Percentiles rank a stretch among this genome's conserved stretches.
These are phyloP conservation scores for Exophiala mesophila DNA, from an alignment of 2,329 filamentous ascomycete genomes.

Conservation along the genomic window DNA sequence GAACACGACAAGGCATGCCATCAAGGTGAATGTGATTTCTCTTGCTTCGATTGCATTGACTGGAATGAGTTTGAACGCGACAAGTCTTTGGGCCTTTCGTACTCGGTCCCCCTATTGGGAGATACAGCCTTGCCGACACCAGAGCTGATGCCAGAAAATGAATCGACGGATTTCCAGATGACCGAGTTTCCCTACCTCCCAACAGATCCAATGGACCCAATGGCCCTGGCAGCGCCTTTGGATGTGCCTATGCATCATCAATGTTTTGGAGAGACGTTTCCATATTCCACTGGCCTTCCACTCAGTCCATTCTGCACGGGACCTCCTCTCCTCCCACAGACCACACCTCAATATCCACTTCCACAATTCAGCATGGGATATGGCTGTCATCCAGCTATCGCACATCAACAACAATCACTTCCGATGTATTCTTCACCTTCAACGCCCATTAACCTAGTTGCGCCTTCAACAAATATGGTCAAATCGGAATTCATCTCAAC, in stretches of 20 bases:
- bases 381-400: slow-evolving; percentile 22
- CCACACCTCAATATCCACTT: slow-evolving; percentile 14
- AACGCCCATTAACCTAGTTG: not conserved
- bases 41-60: slow-evolving; percentile 26
- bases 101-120: slow-evolving; percentile 18
- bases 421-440: not conserved
- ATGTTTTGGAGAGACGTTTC: slow-evolving; percentile 14
- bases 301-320: slow-evolving; percentile 17
- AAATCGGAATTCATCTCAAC: not conserved
- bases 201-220: slow-evolving; percentile 1
- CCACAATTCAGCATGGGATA: slow-evolving; percentile 17
- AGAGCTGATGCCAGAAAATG: slow-evolving; percentile 7
- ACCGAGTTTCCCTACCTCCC: not conserved
- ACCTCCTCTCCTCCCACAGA: not conserved
- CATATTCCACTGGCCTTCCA: slow-evolving; percentile 15
- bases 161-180: slow-evolving; percentile 3
- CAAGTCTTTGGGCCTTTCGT: slow-evolving; percentile 22
- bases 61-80: slow-evolving; percentile 24
- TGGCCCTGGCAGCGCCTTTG: slow-evolving; percentile 13
- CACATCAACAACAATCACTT: slow-evolving; percentile 14
- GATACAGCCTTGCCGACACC: slow-evolving; percentile 3
- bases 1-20: slow-evolving; percentile 20
- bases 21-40: slow-evolving; percentile 24
- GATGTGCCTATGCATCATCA: slow-evolving; percentile 26
- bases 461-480: too few relatives aligned